phyloP scores from a whole-genome alignment of 805 yeast species.

The Wickerhamiella azyma region DNA sequence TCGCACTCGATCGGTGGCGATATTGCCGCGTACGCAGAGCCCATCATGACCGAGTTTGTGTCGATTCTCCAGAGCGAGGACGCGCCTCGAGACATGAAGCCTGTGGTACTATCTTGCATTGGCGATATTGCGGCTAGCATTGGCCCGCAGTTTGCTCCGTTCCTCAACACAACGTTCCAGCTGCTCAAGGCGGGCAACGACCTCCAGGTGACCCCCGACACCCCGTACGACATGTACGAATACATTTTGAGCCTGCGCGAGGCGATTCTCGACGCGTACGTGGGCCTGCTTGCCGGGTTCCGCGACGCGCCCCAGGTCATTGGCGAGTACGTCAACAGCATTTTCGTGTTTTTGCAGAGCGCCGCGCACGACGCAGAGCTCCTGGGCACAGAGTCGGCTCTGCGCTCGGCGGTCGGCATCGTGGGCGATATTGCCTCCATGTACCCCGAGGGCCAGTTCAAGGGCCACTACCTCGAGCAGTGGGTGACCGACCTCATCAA shows the following conservation, averaged over 20 bases:
- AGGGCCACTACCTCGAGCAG: conserved; percentile 47
- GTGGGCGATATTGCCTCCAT: conserved; percentile 87
- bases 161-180: conserved; percentile 64
- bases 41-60: conserved; percentile 74
- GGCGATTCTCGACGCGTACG: conserved; percentile 88
- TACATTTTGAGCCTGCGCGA: conserved; percentile 61
- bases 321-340: conserved; percentile 49
- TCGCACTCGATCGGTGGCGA: conserved; percentile 71
- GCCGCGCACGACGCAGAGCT: conserved; percentile 49
- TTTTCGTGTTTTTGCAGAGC: conserved; percentile 53
- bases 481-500: conserved; percentile 75
- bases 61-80: conserved; percentile 50
- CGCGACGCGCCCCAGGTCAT: conserved; percentile 53
- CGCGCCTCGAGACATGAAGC: conserved; percentile 70
- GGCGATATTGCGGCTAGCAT: conserved; percentile 91
- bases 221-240: conserved; percentile 61
- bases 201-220: conserved; percentile 30
- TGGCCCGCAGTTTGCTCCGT: conserved; percentile 63
- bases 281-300: conserved; percentile 88
- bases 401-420: conserved; percentile 77
- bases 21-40: conserved; percentile 61
- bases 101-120: conserved; percentile 78
- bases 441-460: conserved; percentile 65
- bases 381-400: conserved; percentile 50
- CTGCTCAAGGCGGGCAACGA: conserved; percentile 35